Base-by-base conservation (phyloP, 2,329 filamentous ascomycete genomes). In the Aureobasidium subglaciale region DNA sequence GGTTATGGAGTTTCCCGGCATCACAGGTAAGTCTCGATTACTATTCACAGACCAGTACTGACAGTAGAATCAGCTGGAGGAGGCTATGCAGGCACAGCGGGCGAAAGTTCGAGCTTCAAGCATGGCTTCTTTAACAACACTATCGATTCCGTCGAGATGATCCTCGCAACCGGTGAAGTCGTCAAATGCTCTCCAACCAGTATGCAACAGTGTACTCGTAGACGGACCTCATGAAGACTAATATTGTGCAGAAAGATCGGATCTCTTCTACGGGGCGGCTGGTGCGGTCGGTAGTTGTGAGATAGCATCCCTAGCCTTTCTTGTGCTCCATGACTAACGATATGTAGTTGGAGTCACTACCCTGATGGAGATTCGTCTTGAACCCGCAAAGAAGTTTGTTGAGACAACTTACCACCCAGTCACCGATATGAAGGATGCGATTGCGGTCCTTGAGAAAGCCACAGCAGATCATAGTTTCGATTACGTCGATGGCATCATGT, bases 1-100 rank as follows among this genome's bases (percentile, higher is more conserved):
- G 0, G 83, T 87, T 5, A 85, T 85, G 79, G 84, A 87, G 64
- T 86, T 87, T 56, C 84, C 83, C 2, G 84, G 82, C n/a, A 88
- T 87, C 65, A 88, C 85, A n/a, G n/a, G n/a, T n/a, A n/a, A n/a
- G n/a, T n/a, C n/a, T n/a, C n/a, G n/a, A n/a, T n/a, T n/a, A n/a
- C n/a, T n/a, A n/a, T n/a, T n/a, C n/a, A n/a, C n/a, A n/a, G n/a
- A n/a, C n/a, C n/a, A n/a, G n/a, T n/a, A n/a, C n/a, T n/a, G n/a
- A n/a, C n/a, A n/a, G n/a, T n/a, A n/a, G n/a, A n/a, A n/a, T n/a
- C n/a, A 1, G 81, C 80, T 5, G 85, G 84, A 22, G 85, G 85
- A 32, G 84, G 81, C 3, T 87, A 85, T 67, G 80, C 82, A 41
- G 86, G 84, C 1, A 85, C 81, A 0, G 80, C 83, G 7, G 85